Evolutionary conservation across 306 rosid species (phyloP), one percentile per base, ranked within the genome.

Genomic region (Malus domestica): DNA sequence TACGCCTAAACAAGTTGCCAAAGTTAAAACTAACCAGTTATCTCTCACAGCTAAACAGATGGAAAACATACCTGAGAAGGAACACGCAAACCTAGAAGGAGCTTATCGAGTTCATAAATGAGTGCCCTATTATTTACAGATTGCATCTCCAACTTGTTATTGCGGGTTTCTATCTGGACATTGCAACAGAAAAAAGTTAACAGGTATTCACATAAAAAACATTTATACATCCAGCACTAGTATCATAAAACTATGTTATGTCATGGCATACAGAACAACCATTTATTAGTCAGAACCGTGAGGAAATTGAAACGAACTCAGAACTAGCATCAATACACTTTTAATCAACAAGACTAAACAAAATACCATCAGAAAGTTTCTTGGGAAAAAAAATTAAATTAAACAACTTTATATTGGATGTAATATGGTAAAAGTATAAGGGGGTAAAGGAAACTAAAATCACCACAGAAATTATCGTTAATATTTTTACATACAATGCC

Each of bases 81-180:
- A 86, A 95, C 86, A 70, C 78, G 85, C 86, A 92, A 89, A 67
- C 86, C 86, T 86, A 84, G 83, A 58, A 92, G 85, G 83, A 95
- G 98, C 87, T 89, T 90, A 79, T 95, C 97, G 20, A 95, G 92
- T 81, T 92, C 96, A 80, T 71, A 91, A 68, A 95, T 88, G 79
- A 95, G 97, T 77, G 91, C 71, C 88, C 68, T 87, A 76, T 88
- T 90, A 77, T 95, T 95, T 77, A 92, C 92, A 69, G 93, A 89
- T 84, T 95, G 97, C 90, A 82, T 90, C 84, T 92, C 97, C 89
- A 95, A 80, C 83, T 90, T 95, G 89, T 95, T 95, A 76, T 92
- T 95, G 79, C 97, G 97, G 25, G 71, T 89, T 87, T 95, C 99
- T 75, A 95, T 95, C 99, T 95, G 91, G 60, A 73, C 74, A 84